Evolutionary conservation across 768 basidiomycete species (phyloP).

Genomic region (Mycena albidolilacea): DNA sequence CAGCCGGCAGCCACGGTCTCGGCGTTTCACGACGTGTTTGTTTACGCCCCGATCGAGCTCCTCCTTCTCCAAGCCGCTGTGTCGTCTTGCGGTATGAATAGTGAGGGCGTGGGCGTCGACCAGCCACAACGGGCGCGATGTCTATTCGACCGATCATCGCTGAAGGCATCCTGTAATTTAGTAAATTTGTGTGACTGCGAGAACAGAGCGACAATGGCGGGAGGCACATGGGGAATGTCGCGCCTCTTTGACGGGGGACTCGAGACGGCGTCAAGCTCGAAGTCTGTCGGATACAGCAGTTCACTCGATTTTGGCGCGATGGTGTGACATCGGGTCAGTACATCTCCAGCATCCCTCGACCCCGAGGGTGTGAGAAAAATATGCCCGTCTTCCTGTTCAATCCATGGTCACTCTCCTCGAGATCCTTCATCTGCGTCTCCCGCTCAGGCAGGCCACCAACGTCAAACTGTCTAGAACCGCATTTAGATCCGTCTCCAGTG

Average conservation of each 20-base stretch:
- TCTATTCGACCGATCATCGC: slow-evolving; percentile 61
- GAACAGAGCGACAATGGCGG: slow-evolving; percentile 36
- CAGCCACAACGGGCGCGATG: slow-evolving; percentile 41
- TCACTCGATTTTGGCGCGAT: slow-evolving; percentile 36
- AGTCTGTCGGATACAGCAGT: slow-evolving; percentile 49
- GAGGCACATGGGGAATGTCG: slow-evolving; percentile 18
- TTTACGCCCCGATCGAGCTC: slow-evolving; percentile 41
- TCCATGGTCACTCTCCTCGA: slow-evolving; percentile 61
- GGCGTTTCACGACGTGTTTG: slow-evolving; percentile 51
- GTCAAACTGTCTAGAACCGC: slow-evolving; percentile 38
- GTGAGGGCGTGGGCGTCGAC: slow-evolving; percentile 47
- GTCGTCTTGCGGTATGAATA: slow-evolving; percentile 43
- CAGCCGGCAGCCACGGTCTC: slow-evolving; percentile 66
- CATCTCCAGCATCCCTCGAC: slow-evolving; percentile 70
- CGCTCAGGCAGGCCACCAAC: slow-evolving; percentile 53
- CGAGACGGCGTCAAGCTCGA: slow-evolving; percentile 68
- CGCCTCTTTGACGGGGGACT: slow-evolving; percentile 52
- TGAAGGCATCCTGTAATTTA: slow-evolving; percentile 58
- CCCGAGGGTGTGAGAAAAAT: slow-evolving; percentile 76
- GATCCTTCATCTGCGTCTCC: slow-evolving; percentile 53
- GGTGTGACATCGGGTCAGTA: slow-evolving; percentile 59
- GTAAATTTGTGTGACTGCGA: background rate
- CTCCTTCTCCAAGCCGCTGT: slow-evolving; percentile 48
- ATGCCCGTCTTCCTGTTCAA: slow-evolving; percentile 87
- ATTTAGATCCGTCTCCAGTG: slow-evolving; percentile 32